Percentiles rank a stretch among this genome's conserved stretches.
phyloP scores from a whole-genome alignment of 2,329 filamentous ascomycete genomes.

The Celoporthe dispersa region DNA sequence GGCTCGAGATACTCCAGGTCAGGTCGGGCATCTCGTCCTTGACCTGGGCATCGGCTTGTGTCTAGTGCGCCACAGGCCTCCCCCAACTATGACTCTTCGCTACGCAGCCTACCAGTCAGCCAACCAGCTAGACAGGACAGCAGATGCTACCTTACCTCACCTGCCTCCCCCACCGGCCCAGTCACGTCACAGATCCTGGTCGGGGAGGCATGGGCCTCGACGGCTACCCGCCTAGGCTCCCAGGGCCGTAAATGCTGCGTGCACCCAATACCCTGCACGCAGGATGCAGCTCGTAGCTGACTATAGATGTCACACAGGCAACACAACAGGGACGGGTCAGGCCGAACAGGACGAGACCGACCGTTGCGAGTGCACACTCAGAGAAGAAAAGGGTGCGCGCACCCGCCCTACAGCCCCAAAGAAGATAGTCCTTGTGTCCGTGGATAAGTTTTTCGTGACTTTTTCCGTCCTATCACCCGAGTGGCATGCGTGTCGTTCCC shows the following conservation, averaged over 20 bases:
- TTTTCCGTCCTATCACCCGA: conserved; percentile 7
- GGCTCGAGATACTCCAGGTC: neutral
- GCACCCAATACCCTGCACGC: neutral
- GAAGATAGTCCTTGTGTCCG: neutral
- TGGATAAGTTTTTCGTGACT: neutral
- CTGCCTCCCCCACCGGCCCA: neutral
- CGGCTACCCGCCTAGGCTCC: neutral
- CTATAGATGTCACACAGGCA: conserved; percentile 12
- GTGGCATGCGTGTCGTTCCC: neutral
- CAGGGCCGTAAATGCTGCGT: neutral
- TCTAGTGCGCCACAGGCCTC: neutral
- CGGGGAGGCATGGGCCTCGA: neutral
- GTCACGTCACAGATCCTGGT: neutral
- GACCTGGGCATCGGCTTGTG: neutral
- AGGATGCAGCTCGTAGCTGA: conserved; percentile 7
- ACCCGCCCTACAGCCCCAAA: neutral
- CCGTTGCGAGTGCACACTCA: neutral
- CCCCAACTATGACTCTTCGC: neutral
- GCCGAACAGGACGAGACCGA: neutral
- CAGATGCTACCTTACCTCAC: conserved; percentile 12
- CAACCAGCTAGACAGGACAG: neutral
- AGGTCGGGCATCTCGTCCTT: neutral
- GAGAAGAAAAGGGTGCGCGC: neutral
- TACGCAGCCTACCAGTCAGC: neutral
- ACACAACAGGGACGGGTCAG: neutral